phyloP scores from a whole-genome alignment of 257 asterid genomes.

The Solanum ahanhuiri region DNA sequence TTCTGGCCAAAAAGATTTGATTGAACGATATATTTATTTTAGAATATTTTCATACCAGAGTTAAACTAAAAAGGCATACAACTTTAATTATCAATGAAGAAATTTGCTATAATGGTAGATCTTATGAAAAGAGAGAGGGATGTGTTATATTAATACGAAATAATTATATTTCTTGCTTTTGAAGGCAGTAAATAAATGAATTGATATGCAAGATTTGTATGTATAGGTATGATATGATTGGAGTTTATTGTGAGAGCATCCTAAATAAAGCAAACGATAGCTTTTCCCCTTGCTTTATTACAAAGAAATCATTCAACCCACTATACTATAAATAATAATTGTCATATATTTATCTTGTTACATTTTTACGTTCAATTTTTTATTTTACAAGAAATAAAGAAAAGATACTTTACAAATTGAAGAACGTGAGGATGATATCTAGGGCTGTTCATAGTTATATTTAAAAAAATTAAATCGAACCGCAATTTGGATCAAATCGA shows the following conservation, averaged over 20 bases:
- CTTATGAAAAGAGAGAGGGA: not conserved
- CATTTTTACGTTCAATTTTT: not conserved
- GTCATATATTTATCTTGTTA: not conserved
- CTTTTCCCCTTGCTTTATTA: constrained; percentile 29
- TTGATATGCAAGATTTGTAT: constrained; percentile 26
- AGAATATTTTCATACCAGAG: not conserved
- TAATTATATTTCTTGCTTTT: constrained; percentile 15
- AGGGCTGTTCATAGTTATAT: not conserved
- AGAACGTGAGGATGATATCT: not conserved
- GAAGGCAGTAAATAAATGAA: constrained; percentile 25
- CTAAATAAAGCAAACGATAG: constrained; percentile 3
- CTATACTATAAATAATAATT: not conserved
- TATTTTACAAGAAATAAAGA: not conserved
- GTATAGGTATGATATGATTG: constrained; percentile 27
- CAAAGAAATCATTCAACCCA: constrained; percentile 35
- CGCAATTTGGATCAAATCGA: too few species aligned
- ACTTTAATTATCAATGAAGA: not conserved
- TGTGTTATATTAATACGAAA: not conserved
- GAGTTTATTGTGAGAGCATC: constrained; percentile 14
- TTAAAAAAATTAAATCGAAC: too few species aligned
- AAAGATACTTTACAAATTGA: not conserved
- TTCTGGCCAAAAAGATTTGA: too few species aligned
- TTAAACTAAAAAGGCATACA: not conserved
- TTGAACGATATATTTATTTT: too few species aligned
- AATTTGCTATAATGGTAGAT: not conserved